Conservation (phyloP, 225 moss, liverwort and hornwort genomes). For the Sphagnum contortum region DNA sequence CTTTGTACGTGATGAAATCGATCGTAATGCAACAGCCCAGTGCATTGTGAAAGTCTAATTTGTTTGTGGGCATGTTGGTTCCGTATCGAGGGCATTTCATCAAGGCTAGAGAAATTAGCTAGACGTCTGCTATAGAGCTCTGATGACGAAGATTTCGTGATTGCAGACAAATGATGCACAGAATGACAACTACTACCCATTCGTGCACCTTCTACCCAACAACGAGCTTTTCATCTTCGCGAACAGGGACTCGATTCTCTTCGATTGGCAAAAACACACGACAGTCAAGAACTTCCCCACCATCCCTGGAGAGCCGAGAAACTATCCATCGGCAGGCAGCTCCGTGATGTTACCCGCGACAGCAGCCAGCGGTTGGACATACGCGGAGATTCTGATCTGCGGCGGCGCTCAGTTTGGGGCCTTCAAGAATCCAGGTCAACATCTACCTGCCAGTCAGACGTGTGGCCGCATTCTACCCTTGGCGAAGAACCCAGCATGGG, state of each 20-base stretch:
- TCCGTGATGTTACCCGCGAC: slow-evolving; percentile 37
- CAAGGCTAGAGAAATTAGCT: no score
- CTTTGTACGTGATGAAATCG: no score
- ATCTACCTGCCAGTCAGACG: slow-evolving; percentile 16
- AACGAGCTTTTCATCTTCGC: slow-evolving; percentile 49
- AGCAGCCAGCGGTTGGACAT: slow-evolving; percentile 4
- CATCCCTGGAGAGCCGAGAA: slow-evolving; percentile 39
- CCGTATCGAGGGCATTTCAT: no score
- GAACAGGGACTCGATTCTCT: slow-evolving; percentile 35
- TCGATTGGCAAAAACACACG: slow-evolving; percentile 12
- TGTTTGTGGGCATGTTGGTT: no score
- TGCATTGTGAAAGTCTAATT: no score
- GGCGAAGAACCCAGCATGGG: slow-evolving; percentile 9
- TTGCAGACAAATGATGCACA: slow-evolving; percentile 35
- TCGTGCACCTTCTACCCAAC: slow-evolving; percentile 38
- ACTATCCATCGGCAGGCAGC: slow-evolving; percentile 52
- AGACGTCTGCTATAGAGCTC: no score
- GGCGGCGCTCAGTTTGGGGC: slow-evolving; percentile 21
- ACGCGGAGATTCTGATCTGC: slow-evolving; percentile 31
- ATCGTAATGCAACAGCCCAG: no score
- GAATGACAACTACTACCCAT: slow-evolving; percentile 47
- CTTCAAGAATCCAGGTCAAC: slow-evolving; percentile 10
- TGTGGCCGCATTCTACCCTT: slow-evolving; percentile 34
- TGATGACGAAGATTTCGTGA: no score
- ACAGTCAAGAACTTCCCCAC: slow-evolving; percentile 21